phyloP scores from a whole-genome alignment of 768 basidiomycete genomes.

The Nidularia pulvinata region DNA sequence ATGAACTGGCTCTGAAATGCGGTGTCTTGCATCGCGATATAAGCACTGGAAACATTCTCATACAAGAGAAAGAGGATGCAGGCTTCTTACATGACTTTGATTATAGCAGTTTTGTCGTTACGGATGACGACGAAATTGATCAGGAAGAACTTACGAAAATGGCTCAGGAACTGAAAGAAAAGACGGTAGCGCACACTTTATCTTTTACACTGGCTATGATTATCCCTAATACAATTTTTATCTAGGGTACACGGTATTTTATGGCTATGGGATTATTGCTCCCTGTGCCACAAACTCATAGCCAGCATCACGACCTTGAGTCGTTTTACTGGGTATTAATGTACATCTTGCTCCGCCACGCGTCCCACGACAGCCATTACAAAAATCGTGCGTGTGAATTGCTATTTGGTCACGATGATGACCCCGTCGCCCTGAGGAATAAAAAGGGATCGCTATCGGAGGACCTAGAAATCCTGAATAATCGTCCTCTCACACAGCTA shows the following conservation, averaged over 20 bases:
- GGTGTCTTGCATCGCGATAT: slow-evolving; percentile 1
- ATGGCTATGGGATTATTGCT: background rate
- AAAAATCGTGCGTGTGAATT: background rate
- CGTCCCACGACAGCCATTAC: background rate
- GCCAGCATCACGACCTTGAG: background rate
- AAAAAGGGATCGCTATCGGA: no score
- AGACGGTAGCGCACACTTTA: no score
- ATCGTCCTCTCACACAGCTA: no score
- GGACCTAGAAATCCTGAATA: no score
- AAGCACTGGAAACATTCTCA: background rate
- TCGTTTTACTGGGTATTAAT: background rate
- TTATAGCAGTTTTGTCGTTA: background rate
- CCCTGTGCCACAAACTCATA: background rate
- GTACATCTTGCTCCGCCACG: background rate
- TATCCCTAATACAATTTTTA: background rate
- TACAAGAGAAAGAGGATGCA: background rate
- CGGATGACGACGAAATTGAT: background rate
- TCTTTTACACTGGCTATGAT: no score
- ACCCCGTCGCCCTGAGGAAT: background rate
- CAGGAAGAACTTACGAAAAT: background rate
- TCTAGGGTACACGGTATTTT: background rate
- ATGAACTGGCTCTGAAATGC: background rate
- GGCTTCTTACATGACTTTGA: slow-evolving; percentile 2
- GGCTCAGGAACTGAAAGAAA: background rate
- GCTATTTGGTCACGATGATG: background rate